Evolutionary conservation across 1,284 basidiomycete genomes (phyloP).

Genomic region (Ustilago cynodontis): DNA sequence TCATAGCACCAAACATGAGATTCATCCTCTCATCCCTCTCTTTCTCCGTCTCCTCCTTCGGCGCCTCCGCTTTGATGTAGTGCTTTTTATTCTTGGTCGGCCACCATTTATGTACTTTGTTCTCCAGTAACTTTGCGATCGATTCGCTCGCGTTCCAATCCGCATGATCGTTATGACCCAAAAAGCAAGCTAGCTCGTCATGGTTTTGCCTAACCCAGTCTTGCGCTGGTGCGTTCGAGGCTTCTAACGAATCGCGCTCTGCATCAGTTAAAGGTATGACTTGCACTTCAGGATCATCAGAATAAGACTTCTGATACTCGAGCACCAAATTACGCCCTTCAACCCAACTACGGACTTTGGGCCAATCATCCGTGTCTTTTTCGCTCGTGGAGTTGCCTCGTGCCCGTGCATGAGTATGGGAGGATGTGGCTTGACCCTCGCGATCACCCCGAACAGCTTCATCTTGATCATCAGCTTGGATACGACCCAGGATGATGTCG

Average conservation of each 20-base stretch:
- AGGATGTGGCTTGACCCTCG: constrained; percentile 52
- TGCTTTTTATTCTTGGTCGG: constrained; percentile 39
- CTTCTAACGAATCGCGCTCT: constrained; percentile 47
- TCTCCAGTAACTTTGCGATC: constrained; percentile 45
- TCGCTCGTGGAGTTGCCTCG: not conserved
- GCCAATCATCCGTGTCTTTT: constrained; percentile 44
- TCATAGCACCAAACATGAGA: constrained; percentile 54
- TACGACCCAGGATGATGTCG: constrained; percentile 45
- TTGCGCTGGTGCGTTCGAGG: constrained; percentile 52
- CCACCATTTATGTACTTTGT: constrained; percentile 49
- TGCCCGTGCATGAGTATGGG: not conserved
- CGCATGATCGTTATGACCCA: constrained; percentile 44
- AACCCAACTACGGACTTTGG: constrained; percentile 61
- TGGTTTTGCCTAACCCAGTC: constrained; percentile 57
- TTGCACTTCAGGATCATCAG: constrained; percentile 58
- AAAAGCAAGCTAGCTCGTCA: constrained; percentile 49
- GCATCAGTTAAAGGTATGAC: constrained; percentile 60
- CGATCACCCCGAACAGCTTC: constrained; percentile 35
- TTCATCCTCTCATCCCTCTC: constrained; percentile 43
- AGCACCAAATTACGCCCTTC: constrained; percentile 66
- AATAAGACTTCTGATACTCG: constrained; percentile 58
- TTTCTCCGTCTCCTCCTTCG: constrained; percentile 40
- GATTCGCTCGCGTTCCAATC: constrained; percentile 49
- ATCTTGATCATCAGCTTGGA: constrained; percentile 47
- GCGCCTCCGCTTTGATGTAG: constrained; percentile 34